These are phyloP conservation scores for Camellia granthamiana DNA, from an alignment of 148 eudicot species.

Conservation along the genomic window DNA sequence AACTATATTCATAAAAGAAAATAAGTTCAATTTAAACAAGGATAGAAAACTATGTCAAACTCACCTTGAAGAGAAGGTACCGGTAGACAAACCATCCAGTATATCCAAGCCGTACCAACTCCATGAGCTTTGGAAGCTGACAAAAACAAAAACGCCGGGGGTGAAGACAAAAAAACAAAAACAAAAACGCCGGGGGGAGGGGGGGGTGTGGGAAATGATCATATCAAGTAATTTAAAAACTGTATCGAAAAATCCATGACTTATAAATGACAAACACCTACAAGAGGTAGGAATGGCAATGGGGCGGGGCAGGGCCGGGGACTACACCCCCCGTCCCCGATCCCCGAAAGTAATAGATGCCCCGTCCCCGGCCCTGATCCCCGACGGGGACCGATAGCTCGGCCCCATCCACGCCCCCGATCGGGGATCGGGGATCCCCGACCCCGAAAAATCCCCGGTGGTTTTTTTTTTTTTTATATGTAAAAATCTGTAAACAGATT, in stretches of 20 bases:
- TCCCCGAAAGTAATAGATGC: too few relatives aligned
- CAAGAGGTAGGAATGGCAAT: conserved; percentile 11
- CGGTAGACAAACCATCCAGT: conserved; percentile 99
- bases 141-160: not conserved
- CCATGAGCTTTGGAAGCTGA: conserved; percentile 98
- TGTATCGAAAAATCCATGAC: not conserved
- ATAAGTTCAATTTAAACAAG: not conserved
- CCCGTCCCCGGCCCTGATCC: too few relatives aligned
- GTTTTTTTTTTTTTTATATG: too few relatives aligned
- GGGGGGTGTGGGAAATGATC: too few relatives aligned
- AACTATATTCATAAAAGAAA: not conserved
- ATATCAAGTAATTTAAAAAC: too few relatives aligned
- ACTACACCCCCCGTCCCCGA: too few relatives aligned
- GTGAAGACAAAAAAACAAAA: not conserved
- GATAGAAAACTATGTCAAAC: not conserved
- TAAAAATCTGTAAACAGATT: too few relatives aligned
- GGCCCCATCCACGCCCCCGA: too few relatives aligned
- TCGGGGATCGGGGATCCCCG: too few relatives aligned
- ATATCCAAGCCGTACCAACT: conserved; percentile 98
- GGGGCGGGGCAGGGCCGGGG: too few relatives aligned
- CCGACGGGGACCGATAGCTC: too few relatives aligned
- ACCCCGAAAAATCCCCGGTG: too few relatives aligned
- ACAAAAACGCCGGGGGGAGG: not conserved
- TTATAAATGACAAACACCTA: conserved; percentile 26
- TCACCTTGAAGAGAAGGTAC: conserved; percentile 98